Evolutionary conservation across 306 rosid genomes (phyloP), one percentile per base, ranked within the genome.

Genomic region (Acacia melanoxylon): DNA sequence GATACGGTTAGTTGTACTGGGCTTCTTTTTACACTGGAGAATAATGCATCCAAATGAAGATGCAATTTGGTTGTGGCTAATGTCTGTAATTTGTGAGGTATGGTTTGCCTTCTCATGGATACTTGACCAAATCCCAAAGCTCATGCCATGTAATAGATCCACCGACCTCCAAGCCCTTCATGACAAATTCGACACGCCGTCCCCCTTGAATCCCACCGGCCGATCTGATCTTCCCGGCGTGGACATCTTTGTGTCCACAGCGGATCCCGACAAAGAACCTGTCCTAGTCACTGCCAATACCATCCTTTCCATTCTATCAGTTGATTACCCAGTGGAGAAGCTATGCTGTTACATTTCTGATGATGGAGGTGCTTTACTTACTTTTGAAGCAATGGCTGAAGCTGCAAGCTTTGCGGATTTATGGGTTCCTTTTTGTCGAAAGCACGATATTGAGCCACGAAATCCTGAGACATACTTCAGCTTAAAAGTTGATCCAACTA

Each of bases 1-100:
- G 8, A 15, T 94, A 56, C 89, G 97, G 46, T 71, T 93, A 0
- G 80, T 91, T 68, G 89, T 93, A 75, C 46, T 93, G 75, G 20
- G 73, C 19, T 90, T 95, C 83, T 95, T 95, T 74, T 68, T 93
- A 74, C 91, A 89, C 0, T 95, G 98, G 98, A 91, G 98, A 88
- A 41, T 91, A 40, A 24, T 0, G 6, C 62, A 95, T 86, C 98
- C 98, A 56, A 93, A 95, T 68, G 72, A 20, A 15, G 91, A 88
- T 12, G 91, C 91, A 33, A 4, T 89, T 56, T 89, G 91, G 91
- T 40, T 89, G 49, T 89, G 91, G 91, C 19, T 82, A 0, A 89
- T 86, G 91, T 89, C 91, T 20, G 17, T 86, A 14, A n/a, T 68
- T 16, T 89, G 91, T 56, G 91, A 89, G 85, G 17, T 65, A 61